These are phyloP conservation scores for Clarireedia paspali DNA, from an alignment of 2,329 filamentous ascomycete genomes.

Conservation along the genomic window DNA sequence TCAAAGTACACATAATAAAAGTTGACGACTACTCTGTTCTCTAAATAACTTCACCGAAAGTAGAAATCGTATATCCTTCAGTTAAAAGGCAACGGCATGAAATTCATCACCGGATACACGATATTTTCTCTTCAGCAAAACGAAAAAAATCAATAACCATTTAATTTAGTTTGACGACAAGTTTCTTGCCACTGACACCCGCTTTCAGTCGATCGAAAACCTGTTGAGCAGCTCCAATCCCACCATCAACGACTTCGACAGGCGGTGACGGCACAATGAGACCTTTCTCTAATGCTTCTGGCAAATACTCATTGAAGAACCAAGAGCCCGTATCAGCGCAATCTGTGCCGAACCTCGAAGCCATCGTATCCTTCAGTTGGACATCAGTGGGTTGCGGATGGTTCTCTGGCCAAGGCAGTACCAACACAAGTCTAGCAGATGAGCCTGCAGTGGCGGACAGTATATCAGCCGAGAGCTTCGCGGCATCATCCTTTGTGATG, in stretches of 20 bases:
- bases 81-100: too few species aligned
- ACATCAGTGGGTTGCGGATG: conserved; percentile 5
- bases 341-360: not conserved
- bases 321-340: conserved; percentile 10
- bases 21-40: too few species aligned
- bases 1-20: too few species aligned
- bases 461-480: conserved; percentile 3
- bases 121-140: too few species aligned
- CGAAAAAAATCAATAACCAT: not conserved
- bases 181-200: conserved; percentile 18
- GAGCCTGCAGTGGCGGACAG: conserved; percentile 2
- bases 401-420: conserved; percentile 1
- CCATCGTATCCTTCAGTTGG: conserved; percentile 5
- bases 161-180: conserved; percentile 12
- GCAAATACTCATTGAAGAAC: conserved; percentile 16
- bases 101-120: too few species aligned
- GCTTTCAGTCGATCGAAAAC: conserved; percentile 12
- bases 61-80: too few species aligned
- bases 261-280: conserved; percentile 11
- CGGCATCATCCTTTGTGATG: conserved; percentile 4
- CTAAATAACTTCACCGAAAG: too few species aligned
- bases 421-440: conserved; percentile 8
- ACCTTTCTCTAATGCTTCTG: conserved; percentile 8
- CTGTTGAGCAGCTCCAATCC: conserved; percentile 7
- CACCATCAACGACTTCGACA: conserved; percentile 14